Percentiles rank a stretch among this genome's conserved stretches.
Conservation (phyloP, 768 basidiomycete species). For the Pleurotus djamor region DNA sequence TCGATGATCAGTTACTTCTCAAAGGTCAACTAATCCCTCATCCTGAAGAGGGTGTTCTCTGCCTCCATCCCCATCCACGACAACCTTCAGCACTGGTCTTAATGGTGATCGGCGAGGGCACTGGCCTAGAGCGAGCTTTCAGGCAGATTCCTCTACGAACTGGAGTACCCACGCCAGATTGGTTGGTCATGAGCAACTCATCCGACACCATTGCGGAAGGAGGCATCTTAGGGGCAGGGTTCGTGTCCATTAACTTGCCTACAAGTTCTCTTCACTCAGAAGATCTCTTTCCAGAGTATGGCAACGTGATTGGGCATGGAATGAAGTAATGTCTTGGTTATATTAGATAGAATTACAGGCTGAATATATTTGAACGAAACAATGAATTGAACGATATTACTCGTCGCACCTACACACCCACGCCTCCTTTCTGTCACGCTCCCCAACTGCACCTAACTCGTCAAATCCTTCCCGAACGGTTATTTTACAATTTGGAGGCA, state of each 20-base stretch:
- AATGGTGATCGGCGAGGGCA: constrained; percentile 56
- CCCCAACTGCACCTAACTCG: no score
- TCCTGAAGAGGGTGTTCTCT: constrained; percentile 44
- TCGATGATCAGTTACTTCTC: constrained; percentile 21
- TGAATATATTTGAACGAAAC: background rate
- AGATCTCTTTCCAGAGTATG: constrained; percentile 22
- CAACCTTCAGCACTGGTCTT: constrained; percentile 31
- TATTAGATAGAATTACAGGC: constrained; percentile 21
- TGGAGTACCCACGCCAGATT: constrained; percentile 74
- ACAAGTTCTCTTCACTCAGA: constrained; percentile 29
- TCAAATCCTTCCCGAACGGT: no score
- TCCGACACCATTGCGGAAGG: constrained; percentile 64
- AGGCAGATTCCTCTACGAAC: constrained; percentile 86
- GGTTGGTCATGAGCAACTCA: constrained; percentile 58
- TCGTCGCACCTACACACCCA: no score
- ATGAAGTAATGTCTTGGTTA: constrained; percentile 47
- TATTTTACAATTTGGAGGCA: no score
- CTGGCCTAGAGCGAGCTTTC: constrained; percentile 63
- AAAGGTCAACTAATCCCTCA: constrained; percentile 22
- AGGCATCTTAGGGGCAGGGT: constrained; percentile 81
- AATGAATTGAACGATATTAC: no score
- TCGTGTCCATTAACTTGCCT: constrained; percentile 20
- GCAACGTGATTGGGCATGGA: constrained; percentile 40
- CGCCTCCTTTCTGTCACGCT: no score
- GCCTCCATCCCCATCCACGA: constrained; percentile 65